These are phyloP conservation scores for Tulasnella sp. DNA, from an alignment of 768 basidiomycete species.

Conservation along the genomic window DNA sequence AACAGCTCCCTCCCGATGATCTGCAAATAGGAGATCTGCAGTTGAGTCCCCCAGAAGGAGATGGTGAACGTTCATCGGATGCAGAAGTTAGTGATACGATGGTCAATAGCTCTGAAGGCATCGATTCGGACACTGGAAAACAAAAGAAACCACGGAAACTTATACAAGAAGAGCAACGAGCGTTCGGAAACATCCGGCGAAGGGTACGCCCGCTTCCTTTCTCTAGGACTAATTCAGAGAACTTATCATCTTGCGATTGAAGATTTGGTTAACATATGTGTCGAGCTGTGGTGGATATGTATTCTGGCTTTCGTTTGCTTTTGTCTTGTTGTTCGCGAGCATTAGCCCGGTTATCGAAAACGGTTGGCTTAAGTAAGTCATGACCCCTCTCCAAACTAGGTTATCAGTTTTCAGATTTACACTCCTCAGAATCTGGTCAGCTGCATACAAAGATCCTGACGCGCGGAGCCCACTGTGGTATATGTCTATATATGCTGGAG, in stretches of 20 bases:
- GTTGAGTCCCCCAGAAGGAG: conserved; percentile 7
- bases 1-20: conserved; percentile 24
- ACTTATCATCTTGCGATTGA: no score
- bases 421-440: neutral
- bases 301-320: conserved; percentile 44
- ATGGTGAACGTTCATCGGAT: conserved; percentile 17
- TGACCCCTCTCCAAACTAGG: neutral
- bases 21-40: conserved; percentile 8
- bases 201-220: no score
- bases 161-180: conserved; percentile 45
- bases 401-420: neutral
- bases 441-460: neutral
- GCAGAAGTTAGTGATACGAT: conserved; percentile 4
- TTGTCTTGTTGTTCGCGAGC: conserved; percentile 42
- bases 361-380: conserved; percentile 37
- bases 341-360: conserved; percentile 55
- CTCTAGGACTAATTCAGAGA: no score
- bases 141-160: conserved; percentile 65
- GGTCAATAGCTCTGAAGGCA: neutral
- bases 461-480: conserved; percentile 33
- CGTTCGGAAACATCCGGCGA: conserved; percentile 25
- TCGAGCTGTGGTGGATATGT: conserved; percentile 24
- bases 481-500: conserved; percentile 56
- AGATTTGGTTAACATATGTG: conserved; percentile 28
- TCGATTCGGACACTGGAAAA: no score